A percentile compares a stretch with the other conserved stretches of the same genome.
phyloP scores from a whole-genome alignment of 2,329 filamentous ascomycete species.

The Colletotrichum horii region DNA sequence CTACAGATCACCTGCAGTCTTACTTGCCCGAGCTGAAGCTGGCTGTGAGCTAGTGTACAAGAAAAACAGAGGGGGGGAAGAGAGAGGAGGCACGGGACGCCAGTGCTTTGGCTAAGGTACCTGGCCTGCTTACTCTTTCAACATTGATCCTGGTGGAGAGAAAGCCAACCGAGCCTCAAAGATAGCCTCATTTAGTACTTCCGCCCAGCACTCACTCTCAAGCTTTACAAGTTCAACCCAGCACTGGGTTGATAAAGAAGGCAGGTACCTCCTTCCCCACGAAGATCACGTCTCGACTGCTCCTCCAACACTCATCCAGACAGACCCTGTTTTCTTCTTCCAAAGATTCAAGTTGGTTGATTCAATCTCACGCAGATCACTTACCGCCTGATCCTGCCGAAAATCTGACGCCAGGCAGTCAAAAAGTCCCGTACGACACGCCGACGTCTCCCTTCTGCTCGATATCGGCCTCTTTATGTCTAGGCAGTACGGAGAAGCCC shows the following conservation, averaged over 20 bases:
- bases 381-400: background rate
- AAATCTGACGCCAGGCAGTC: background rate
- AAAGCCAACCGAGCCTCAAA: background rate
- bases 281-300: background rate
- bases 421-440: background rate
- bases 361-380: background rate
- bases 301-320: background rate
- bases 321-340: background rate
- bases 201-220: background rate
- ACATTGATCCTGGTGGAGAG: background rate
- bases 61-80: background rate
- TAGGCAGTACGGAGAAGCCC: constrained; percentile 33
- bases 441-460: background rate
- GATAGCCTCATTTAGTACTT: background rate
- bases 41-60: background rate
- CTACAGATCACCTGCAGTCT: background rate
- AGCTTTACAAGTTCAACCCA: background rate
- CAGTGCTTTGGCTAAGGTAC: background rate
- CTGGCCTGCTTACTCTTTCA: background rate
- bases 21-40: background rate
- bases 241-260: background rate
- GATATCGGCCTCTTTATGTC: constrained; percentile 12
- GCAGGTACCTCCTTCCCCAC: background rate
- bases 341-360: background rate
- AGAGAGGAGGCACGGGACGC: background rate